phyloP scores from a whole-genome alignment of 495 filamentous ascomycete species.

The Penicillium pulvis region DNA sequence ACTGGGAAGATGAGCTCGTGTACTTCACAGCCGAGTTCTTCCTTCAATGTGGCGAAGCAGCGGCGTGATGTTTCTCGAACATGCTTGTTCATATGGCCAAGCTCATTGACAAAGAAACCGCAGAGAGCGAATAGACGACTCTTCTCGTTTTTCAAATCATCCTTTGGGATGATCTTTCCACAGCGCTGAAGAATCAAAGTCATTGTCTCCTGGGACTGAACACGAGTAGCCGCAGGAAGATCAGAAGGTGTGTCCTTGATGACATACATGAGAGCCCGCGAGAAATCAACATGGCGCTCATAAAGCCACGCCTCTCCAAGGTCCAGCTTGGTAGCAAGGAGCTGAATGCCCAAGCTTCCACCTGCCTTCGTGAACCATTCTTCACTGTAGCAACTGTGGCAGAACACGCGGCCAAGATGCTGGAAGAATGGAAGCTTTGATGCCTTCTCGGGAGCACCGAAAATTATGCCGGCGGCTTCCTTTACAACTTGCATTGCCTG shows the following conservation, averaged over 20 bases:
- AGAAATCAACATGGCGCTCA: slow-evolving; percentile 78
- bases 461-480: slow-evolving; percentile 75
- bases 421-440: slow-evolving; percentile 78
- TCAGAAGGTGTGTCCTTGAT: slow-evolving; percentile 97
- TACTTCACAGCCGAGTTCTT: slow-evolving; percentile 72
- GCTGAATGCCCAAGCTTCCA: slow-evolving; percentile 84
- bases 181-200: slow-evolving; percentile 74
- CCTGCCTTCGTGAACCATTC: slow-evolving; percentile 98
- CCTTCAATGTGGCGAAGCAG: slow-evolving; percentile 77
- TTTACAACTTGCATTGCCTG: slow-evolving; percentile 73
- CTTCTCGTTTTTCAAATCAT: slow-evolving; percentile 69
- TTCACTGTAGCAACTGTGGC: slow-evolving; percentile 92
- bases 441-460: slow-evolving; percentile 71
- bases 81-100: slow-evolving; percentile 91
- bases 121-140: slow-evolving; percentile 73
- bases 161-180: slow-evolving; percentile 71
- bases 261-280: slow-evolving; percentile 86
- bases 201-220: slow-evolving; percentile 77
- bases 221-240: slow-evolving; percentile 81
- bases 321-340: slow-evolving; percentile 75
- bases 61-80: slow-evolving; percentile 83
- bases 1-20: slow-evolving; percentile 84
- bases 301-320: slow-evolving; percentile 83
- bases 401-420: slow-evolving; percentile 77
- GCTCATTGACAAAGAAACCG: slow-evolving; percentile 78